phyloP scores from a whole-genome alignment of 2,329 filamentous ascomycete species.

The Zopfia rhizophila region DNA sequence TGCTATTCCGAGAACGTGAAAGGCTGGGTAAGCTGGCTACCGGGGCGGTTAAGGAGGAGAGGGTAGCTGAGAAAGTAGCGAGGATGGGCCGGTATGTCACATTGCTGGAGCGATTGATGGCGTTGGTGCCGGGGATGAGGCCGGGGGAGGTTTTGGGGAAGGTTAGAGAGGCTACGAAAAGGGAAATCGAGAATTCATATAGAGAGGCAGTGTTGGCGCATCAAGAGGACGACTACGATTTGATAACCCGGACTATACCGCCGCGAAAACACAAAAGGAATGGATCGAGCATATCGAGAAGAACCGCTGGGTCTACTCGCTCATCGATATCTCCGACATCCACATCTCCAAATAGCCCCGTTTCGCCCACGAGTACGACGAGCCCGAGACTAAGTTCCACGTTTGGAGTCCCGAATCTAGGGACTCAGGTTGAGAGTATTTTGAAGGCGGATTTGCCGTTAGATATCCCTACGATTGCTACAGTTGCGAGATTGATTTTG shows the following conservation, averaged over 20 bases:
- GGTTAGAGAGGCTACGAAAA: constrained; percentile 34
- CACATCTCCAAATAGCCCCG: not conserved
- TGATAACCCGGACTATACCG: not conserved
- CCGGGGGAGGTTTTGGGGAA: constrained; percentile 28
- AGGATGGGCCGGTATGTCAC: constrained; percentile 42
- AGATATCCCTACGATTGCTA: constrained; percentile 32
- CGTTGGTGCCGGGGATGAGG: constrained; percentile 33
- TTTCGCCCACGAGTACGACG: not conserved
- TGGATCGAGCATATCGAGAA: constrained; percentile 1
- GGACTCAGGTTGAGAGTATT: constrained; percentile 33
- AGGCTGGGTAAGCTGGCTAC: constrained; percentile 36
- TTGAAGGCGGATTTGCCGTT: constrained; percentile 41
- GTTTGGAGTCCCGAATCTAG: constrained; percentile 32
- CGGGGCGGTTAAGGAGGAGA: constrained; percentile 24
- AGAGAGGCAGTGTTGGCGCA: constrained; percentile 26
- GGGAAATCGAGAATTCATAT: constrained; percentile 35
- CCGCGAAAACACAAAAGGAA: not conserved
- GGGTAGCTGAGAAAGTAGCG: constrained; percentile 36
- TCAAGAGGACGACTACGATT: constrained; percentile 4
- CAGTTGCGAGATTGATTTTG: constrained; percentile 39
- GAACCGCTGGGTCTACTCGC: constrained; percentile 1
- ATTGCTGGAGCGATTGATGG: constrained; percentile 43
- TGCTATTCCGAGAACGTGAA: constrained; percentile 40
- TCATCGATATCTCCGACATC: constrained; percentile 5
- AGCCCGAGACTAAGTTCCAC: constrained; percentile 11